Evolutionary conservation across 1,284 basidiomycete genomes (phyloP), one percentile per base, ranked within the genome.

Genomic region (Serendipita sp.): DNA sequence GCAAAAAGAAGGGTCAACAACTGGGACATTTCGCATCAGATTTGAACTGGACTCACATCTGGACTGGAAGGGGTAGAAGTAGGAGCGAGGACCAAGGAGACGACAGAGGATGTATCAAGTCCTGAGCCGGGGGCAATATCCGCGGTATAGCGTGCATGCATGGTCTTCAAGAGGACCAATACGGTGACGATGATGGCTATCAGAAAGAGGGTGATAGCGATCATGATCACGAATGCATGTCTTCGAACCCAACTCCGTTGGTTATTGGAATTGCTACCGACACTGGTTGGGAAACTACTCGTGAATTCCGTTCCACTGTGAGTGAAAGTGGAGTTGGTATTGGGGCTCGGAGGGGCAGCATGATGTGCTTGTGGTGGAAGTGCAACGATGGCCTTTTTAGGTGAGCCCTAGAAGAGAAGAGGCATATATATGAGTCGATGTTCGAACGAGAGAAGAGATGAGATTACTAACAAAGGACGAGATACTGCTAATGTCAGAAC

Each of bases 271-370:
- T 6, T 4, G 22, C 32, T 34, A 10, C 22, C 35, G 12, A 6
- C 35, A 15, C 45, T 49, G 6, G 53, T 58, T 22, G 53, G n/a
- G 30, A 58, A 58, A 26, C 53, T 58, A 32, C 53, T 58, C 8
- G 26, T 58, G n/a, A 58, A 58, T 35, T 58, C 15, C 53, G 22
- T 58, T 17, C 53, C 53, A 58, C 53, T 58, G 8, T 58, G 53
- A 10, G 22, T 35, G 15, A 34, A 58, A 10, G 6, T n/a, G 22
- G 6, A 5, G 15, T 58, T n/a, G n/a, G 53, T 22, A 17, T 17
- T 17, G n/a, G 26, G 22, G 26, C 53, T 58, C 8, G 22, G 15
- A 26, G 26, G 26, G 8, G 10, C 15, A 10, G 12, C 22, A 44
- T 44, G 42, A 15, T 49, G 29, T 4, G 53, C 53, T 35, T 22